These are phyloP conservation scores for Dovyalis caffra DNA, from an alignment of 345 rosid species.

Conservation along the genomic window DNA sequence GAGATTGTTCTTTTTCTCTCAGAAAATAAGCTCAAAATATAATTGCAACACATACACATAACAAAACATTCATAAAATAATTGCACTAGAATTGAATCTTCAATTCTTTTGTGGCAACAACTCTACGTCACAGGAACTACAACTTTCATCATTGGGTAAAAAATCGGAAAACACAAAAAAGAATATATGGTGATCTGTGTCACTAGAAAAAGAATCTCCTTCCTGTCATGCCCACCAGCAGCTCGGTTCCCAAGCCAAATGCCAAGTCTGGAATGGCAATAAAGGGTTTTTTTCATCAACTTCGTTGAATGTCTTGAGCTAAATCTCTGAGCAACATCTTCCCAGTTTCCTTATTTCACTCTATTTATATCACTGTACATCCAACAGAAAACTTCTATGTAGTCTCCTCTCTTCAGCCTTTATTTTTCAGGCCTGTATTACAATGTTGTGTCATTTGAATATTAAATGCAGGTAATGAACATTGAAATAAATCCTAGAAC, in stretches of 20 bases:
- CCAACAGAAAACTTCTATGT: neutral
- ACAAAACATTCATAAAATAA: neutral
- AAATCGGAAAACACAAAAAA: conserved; percentile 3
- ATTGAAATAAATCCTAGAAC: neutral
- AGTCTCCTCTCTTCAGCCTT: neutral
- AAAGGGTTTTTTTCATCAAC: conserved; percentile 16
- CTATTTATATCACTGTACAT: conserved; percentile 13
- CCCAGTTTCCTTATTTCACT: conserved; percentile 25
- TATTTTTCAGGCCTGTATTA: conserved; percentile 35
- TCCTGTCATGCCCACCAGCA: conserved; percentile 2
- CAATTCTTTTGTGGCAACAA: conserved; percentile 10
- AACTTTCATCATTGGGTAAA: conserved; percentile 16
- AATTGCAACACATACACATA: neutral
- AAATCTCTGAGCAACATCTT: conserved; percentile 14
- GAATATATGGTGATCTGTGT: conserved; percentile 12
- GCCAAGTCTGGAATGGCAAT: conserved; percentile 5
- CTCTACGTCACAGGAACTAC: conserved; percentile 19
- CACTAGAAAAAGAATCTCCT: conserved; percentile 14
- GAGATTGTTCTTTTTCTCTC: neutral
- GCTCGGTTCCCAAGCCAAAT: neutral
- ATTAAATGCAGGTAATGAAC: conserved; percentile 2
- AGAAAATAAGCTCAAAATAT: neutral
- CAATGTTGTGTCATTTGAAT: neutral
- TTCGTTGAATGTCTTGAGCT: conserved; percentile 12
- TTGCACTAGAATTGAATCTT: conserved; percentile 15